Evolutionary conservation across 495 filamentous ascomycete genomes (phyloP).

Genomic region (Schizothecium vesticola): DNA sequence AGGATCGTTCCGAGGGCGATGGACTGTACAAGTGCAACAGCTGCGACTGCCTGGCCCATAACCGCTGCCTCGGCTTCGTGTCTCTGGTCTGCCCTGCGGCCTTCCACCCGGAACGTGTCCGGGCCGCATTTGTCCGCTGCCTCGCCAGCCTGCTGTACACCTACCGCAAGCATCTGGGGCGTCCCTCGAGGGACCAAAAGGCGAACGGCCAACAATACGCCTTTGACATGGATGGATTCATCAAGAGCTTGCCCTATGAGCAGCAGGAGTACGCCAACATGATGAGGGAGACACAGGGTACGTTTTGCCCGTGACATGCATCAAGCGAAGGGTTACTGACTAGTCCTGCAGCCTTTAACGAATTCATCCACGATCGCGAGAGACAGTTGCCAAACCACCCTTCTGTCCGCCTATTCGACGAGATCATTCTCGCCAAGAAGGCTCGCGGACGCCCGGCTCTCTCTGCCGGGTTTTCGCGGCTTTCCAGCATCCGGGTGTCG

Average conservation of each 20-base stretch:
- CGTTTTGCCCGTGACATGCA: constrained; percentile 14
- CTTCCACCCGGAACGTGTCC: constrained; percentile 84
- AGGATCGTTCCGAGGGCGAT: constrained; percentile 78
- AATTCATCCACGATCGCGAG: constrained; percentile 94
- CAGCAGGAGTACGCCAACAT: constrained; percentile 82
- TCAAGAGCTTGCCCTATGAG: constrained; percentile 83
- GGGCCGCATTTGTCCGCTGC: constrained; percentile 89
- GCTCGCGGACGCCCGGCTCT: constrained; percentile 64
- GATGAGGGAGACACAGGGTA: constrained; percentile 91
- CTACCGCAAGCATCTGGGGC: constrained; percentile 76
- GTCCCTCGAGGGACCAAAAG: constrained; percentile 76
- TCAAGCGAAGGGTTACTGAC: constrained; percentile 15
- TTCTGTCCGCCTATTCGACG: constrained; percentile 82
- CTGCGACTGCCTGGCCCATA: constrained; percentile 72
- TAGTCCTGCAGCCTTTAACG: constrained; percentile 67
- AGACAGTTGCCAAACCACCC: constrained; percentile 52
- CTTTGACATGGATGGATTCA: constrained; percentile 92
- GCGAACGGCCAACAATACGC: constrained; percentile 79
- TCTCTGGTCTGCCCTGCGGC: constrained; percentile 83
- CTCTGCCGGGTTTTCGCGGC: constrained; percentile 48
- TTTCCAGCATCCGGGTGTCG: constrained; percentile 44
- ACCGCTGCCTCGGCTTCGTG: constrained; percentile 72
- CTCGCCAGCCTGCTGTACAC: constrained; percentile 94
- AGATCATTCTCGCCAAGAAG: constrained; percentile 90
- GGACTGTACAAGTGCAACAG: constrained; percentile 80